Evolutionary conservation across 371 early-diverging fungal species (phyloP).

Genomic region (Umbelopsis sp.): DNA sequence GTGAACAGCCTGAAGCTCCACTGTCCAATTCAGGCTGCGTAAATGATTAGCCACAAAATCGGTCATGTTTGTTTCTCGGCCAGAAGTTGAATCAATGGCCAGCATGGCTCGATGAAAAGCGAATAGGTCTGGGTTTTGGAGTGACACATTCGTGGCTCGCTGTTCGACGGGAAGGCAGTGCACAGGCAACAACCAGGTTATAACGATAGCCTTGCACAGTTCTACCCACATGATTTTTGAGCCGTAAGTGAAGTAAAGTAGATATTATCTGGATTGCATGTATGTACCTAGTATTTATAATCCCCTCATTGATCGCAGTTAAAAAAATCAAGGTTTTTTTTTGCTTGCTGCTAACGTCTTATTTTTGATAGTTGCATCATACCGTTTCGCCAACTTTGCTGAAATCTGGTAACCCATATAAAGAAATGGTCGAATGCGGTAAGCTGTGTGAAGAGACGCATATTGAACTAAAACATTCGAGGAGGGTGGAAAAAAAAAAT

Average conservation of each 20-base stretch:
- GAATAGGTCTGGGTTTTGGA: constrained; percentile 1
- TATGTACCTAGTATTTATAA: too few relatives aligned
- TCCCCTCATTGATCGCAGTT: too few relatives aligned
- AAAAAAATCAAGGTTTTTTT: neutral
- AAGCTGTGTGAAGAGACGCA: neutral
- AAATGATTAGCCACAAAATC: constrained; percentile 31
- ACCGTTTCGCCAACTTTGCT: neutral
- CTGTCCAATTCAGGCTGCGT: constrained; percentile 38
- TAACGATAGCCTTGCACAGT: neutral
- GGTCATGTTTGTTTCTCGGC: constrained; percentile 12
- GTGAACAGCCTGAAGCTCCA: constrained; percentile 33
- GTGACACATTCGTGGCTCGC: constrained; percentile 1
- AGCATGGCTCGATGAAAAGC: neutral
- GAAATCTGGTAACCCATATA: too few relatives aligned
- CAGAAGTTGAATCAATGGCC: constrained; percentile 9
- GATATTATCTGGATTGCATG: neutral
- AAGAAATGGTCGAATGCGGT: neutral
- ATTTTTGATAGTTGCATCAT: constrained; percentile 6
- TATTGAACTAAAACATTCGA: neutral
- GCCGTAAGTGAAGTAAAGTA: neutral
- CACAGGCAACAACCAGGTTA: neutral
- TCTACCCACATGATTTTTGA: neutral
- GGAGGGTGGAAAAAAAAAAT: too few relatives aligned
- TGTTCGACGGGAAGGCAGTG: neutral
- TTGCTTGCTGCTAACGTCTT: neutral